Percentiles rank a stretch among this genome's conserved stretches.
phyloP scores from a whole-genome alignment of 768 basidiomycete genomes.

The Epithele typhae region DNA sequence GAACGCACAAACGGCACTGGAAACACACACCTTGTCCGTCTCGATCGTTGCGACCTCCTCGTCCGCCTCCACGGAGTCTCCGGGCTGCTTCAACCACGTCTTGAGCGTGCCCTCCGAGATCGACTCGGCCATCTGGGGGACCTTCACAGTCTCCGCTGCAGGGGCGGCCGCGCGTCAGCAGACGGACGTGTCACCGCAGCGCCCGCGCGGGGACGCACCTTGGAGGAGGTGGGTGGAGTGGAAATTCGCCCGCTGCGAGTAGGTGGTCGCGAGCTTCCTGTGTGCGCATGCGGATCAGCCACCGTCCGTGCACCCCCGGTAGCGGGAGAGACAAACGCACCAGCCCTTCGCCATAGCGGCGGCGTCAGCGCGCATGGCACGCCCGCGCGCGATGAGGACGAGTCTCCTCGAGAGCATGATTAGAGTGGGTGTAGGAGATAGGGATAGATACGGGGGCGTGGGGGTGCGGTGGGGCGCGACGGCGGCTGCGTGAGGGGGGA shows the following conservation, averaged over 20 bases:
- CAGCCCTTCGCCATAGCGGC: slow-evolving; percentile 42
- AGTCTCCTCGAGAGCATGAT: slow-evolving; percentile 72
- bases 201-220: slow-evolving; percentile 39
- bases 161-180: neutral
- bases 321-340: slow-evolving; percentile 30
- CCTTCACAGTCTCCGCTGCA: slow-evolving; percentile 86
- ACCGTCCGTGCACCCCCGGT: neutral
- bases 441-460: neutral
- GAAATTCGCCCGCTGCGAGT: slow-evolving; percentile 55
- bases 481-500: neutral
- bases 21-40: slow-evolving; percentile 84
- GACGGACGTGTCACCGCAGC: slow-evolving; percentile 19
- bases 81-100: slow-evolving; percentile 89
- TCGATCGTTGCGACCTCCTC: slow-evolving; percentile 98
- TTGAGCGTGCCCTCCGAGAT: slow-evolving; percentile 97
- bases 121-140: slow-evolving; percentile 97
- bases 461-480: slow-evolving; percentile 1
- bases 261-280: slow-evolving; percentile 44
- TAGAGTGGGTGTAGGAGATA: neutral
- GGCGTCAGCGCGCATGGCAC: slow-evolving; percentile 38
- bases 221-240: slow-evolving; percentile 67
- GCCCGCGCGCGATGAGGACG: slow-evolving; percentile 59
- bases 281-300: slow-evolving; percentile 13
- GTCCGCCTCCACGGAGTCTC: slow-evolving; percentile 85
- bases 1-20: neutral